phyloP scores from a whole-genome alignment of 106 monocot species.

The Ottelia alismoides region DNA sequence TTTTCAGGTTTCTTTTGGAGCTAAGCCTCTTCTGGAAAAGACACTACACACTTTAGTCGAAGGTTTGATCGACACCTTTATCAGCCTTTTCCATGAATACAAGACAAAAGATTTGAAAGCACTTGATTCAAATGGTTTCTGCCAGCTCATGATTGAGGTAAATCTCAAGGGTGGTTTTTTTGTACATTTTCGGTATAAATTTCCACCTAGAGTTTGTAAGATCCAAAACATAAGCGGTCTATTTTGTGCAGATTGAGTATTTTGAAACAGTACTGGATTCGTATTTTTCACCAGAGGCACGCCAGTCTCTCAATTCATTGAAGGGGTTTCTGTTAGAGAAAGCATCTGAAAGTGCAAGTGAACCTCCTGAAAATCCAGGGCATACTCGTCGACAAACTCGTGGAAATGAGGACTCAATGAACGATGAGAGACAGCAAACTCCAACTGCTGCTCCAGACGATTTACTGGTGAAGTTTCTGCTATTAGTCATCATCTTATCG shows the following conservation, averaged over 20 bases:
- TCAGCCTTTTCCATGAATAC: constrained; percentile 73
- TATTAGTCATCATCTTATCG: too few relatives aligned
- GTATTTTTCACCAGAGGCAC: constrained; percentile 79
- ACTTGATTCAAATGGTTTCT: constrained; percentile 84
- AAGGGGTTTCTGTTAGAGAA: constrained; percentile 73
- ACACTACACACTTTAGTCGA: constrained; percentile 75
- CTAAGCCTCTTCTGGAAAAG: constrained; percentile 83
- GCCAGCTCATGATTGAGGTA: constrained; percentile 97
- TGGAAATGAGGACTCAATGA: constrained; percentile 90
- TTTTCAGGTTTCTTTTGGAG: constrained; percentile 75
- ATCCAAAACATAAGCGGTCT: background rate
- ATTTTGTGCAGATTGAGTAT: constrained; percentile 65
- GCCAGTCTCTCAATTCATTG: constrained; percentile 69
- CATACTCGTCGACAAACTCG: constrained; percentile 74
- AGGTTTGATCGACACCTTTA: constrained; percentile 84
- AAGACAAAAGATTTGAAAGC: constrained; percentile 48
- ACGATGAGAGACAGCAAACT: constrained; percentile 60
- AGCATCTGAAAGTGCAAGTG: constrained; percentile 58
- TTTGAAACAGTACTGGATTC: constrained; percentile 75
- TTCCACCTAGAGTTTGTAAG: background rate
- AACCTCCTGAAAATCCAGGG: constrained; percentile 62
- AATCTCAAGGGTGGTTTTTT: background rate
- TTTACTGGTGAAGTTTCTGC: constrained; percentile 46
- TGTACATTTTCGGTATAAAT: background rate
- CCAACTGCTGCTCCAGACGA: constrained; percentile 77